Percentiles rank a stretch among this genome's conserved stretches.
Evolutionary conservation across 306 rosid species (phyloP).

Genomic region (Citrullus mucosospermus): DNA sequence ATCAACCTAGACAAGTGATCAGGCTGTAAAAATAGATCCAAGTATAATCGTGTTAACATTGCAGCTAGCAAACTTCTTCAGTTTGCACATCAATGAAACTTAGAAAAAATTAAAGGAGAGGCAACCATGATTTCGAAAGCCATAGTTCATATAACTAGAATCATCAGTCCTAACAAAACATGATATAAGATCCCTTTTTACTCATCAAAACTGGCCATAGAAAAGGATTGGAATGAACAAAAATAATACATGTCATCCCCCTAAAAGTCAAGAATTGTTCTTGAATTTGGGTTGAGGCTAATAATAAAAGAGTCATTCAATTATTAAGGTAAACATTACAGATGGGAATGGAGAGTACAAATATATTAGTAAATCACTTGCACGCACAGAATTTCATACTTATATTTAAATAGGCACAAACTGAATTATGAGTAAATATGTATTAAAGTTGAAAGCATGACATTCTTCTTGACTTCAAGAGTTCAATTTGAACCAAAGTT

Average conservation of each 20-base stretch:
- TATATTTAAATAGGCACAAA: not conserved
- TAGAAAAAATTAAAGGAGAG: not conserved
- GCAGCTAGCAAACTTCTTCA: not conserved
- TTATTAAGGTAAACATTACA: not conserved
- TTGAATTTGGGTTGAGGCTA: not conserved
- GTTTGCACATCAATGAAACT: not conserved
- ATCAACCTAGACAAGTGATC: slow-evolving; percentile 7
- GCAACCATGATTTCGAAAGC: not conserved
- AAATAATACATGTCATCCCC: not conserved
- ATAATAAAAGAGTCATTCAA: not conserved
- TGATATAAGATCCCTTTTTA: not conserved
- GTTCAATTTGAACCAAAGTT: not conserved
- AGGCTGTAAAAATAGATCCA: not conserved
- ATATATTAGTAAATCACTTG: not conserved
- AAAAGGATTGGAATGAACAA: not conserved
- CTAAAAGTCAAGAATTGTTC: not conserved
- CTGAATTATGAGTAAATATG: not conserved
- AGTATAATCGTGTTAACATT: not conserved
- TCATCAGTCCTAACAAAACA: not conserved
- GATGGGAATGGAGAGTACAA: not conserved
- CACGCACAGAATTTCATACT: not conserved
- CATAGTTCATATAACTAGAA: not conserved
- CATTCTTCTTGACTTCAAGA: not conserved
- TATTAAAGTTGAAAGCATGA: not conserved
- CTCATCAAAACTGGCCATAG: not conserved